A percentile compares a stretch with the other conserved stretches of the same genome.
Conservation (phyloP, 2,329 filamentous ascomycete genomes). For the Cryphonectria radicalis region DNA sequence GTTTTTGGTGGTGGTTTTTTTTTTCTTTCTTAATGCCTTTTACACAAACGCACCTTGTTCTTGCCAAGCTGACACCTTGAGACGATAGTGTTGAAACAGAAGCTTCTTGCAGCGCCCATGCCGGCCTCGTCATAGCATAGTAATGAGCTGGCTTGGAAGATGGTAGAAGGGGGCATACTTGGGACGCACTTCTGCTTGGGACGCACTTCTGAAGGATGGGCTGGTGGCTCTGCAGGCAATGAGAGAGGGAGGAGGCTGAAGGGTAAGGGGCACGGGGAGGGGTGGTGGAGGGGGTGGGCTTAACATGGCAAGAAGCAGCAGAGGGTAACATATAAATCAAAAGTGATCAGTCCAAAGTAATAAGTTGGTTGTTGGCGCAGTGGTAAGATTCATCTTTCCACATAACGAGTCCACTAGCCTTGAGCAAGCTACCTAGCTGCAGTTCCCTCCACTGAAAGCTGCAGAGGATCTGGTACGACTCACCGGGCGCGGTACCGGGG, state of each 20-base stretch:
- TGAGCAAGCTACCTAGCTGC: conserved; percentile 13
- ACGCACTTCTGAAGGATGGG: neutral
- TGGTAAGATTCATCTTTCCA: conserved; percentile 12
- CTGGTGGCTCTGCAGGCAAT: neutral
- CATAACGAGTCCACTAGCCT: conserved; percentile 11
- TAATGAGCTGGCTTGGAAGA: neutral
- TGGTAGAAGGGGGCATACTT: neutral
- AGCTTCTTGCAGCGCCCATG: conserved; percentile 39
- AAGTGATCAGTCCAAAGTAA: neutral
- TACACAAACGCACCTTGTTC: neutral
- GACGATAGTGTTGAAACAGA: conserved; percentile 44
- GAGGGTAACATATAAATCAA: neutral
- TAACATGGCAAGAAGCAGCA: neutral
- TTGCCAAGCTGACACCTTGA: conserved; percentile 10
- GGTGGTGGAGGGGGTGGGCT: no score
- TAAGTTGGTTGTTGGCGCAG: conserved; percentile 15
- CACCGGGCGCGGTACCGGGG: conserved; percentile 14
- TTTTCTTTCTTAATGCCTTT: no score
- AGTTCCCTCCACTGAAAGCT: conserved; percentile 17
- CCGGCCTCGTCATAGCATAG: conserved; percentile 17
- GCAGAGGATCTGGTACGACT: conserved; percentile 10
- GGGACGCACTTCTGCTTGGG: neutral
- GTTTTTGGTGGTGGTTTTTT: conserved; percentile 9
- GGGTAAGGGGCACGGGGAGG: neutral
- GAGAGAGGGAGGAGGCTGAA: neutral